Percentiles rank a stretch among this genome's conserved stretches.
These are phyloP conservation scores for Suillus subaureus DNA, from an alignment of 768 basidiomycete species.

Conservation along the genomic window DNA sequence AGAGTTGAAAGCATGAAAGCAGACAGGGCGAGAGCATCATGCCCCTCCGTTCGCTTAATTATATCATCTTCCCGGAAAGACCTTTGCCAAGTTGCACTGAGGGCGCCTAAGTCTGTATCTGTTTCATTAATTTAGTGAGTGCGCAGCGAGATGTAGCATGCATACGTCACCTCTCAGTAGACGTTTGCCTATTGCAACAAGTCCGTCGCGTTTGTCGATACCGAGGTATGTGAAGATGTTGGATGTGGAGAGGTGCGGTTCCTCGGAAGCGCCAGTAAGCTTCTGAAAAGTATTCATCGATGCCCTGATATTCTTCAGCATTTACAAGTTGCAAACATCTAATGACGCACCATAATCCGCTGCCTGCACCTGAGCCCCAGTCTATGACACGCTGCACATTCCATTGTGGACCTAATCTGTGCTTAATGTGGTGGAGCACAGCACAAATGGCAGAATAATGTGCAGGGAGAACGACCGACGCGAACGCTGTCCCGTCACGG, in stretches of 20 bases:
- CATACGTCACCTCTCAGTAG: slow-evolving; percentile 51
- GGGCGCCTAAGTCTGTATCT: slow-evolving; percentile 51
- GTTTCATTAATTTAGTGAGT: slow-evolving; percentile 19
- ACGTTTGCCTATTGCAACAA: slow-evolving; percentile 66
- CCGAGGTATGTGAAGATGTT: slow-evolving; percentile 66
- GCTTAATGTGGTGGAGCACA: slow-evolving; percentile 70
- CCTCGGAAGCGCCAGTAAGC: slow-evolving; percentile 29
- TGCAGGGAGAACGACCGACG: slow-evolving; percentile 81
- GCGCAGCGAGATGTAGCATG: slow-evolving; percentile 17
- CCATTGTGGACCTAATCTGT: slow-evolving; percentile 66
- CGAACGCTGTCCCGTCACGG: slow-evolving; percentile 83
- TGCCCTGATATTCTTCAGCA: slow-evolving; percentile 52
- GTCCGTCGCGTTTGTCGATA: slow-evolving; percentile 76
- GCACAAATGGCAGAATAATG: slow-evolving; percentile 81
- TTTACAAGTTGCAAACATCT: slow-evolving; percentile 1
- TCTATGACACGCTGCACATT: slow-evolving; percentile 66
- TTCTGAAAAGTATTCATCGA: slow-evolving; percentile 64
- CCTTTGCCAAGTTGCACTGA: slow-evolving; percentile 58
- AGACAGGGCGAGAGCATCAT: slow-evolving; percentile 69
- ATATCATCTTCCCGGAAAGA: slow-evolving; percentile 52
- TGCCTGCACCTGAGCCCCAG: slow-evolving; percentile 84
- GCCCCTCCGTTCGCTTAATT: slow-evolving; percentile 44
- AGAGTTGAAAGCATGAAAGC: slow-evolving; percentile 86
- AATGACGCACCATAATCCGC: slow-evolving; percentile 74
- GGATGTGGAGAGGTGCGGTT: slow-evolving; percentile 46